These are phyloP conservation scores for Xylaria curta DNA, from an alignment of 495 filamentous ascomycete genomes.

Conservation along the genomic window DNA sequence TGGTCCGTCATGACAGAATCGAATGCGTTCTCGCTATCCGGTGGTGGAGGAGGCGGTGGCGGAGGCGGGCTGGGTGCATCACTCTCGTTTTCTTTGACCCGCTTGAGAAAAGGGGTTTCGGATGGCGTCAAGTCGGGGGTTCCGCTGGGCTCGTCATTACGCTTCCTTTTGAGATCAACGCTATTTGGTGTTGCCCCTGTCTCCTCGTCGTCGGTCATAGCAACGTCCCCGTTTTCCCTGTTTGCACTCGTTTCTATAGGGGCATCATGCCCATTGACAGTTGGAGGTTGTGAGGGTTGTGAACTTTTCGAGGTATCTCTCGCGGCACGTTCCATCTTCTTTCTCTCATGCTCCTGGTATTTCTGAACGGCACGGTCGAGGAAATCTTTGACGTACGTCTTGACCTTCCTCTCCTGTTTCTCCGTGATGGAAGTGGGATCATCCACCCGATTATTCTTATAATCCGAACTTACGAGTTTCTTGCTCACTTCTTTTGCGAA, in stretches of 20 bases:
- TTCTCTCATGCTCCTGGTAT: slow-evolving; percentile 70
- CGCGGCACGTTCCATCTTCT: slow-evolving; percentile 49
- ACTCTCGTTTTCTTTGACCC: slow-evolving; percentile 54
- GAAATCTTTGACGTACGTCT: slow-evolving; percentile 78
- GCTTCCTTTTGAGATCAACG: slow-evolving; percentile 67
- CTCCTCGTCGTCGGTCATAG: slow-evolving; percentile 65
- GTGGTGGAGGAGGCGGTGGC: slow-evolving; percentile 49
- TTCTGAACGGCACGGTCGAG: slow-evolving; percentile 86
- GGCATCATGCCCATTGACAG: slow-evolving; percentile 30
- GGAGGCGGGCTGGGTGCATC: slow-evolving; percentile 43
- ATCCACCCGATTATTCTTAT: slow-evolving; percentile 80
- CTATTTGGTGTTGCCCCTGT: slow-evolving; percentile 44
- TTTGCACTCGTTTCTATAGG: slow-evolving; percentile 38
- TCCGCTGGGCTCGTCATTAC: slow-evolving; percentile 49
- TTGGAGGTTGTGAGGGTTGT: slow-evolving; percentile 21
- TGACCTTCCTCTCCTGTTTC: slow-evolving; percentile 81
- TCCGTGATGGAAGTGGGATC: slow-evolving; percentile 81
- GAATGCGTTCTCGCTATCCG: slow-evolving; percentile 28
- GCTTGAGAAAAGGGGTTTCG: slow-evolving; percentile 55
- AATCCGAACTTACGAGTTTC: slow-evolving; percentile 87
- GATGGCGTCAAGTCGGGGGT: slow-evolving; percentile 46
- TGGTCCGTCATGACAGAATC: slow-evolving; percentile 40
- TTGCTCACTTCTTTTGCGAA: slow-evolving; percentile 87
- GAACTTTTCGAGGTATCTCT: slow-evolving; percentile 31
- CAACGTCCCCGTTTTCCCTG: slow-evolving; percentile 52